Conservation (phyloP, 2,329 filamentous ascomycete species). For the Botrytis pseudocinerea region DNA sequence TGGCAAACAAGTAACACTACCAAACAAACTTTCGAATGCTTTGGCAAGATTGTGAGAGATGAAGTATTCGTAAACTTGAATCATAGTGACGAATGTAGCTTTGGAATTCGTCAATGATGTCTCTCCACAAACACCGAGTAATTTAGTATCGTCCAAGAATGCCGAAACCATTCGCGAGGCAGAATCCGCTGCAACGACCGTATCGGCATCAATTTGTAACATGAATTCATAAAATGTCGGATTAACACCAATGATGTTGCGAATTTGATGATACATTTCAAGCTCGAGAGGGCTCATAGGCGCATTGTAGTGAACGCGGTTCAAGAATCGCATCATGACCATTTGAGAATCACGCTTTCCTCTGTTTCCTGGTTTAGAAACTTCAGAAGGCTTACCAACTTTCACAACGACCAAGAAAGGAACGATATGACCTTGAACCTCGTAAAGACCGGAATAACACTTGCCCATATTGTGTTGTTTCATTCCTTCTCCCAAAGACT, state of each 20-base stretch:
- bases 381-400: conserved; percentile 82
- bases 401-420: conserved; percentile 97
- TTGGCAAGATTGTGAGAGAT: conserved; percentile 97
- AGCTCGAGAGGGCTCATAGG: conserved; percentile 95
- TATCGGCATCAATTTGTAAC: conserved; percentile 96
- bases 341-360: conserved; percentile 99
- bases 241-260: conserved; percentile 98
- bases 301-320: conserved; percentile 96
- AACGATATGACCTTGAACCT: conserved; percentile 96
- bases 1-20: conserved; percentile 93
- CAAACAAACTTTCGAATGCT: conserved; percentile 96
- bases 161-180: conserved; percentile 88
- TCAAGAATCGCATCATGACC: conserved; percentile 97
- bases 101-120: conserved; percentile 92
- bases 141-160: conserved; percentile 85
- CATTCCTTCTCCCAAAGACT: conserved; percentile 90
- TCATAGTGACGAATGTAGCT: conserved; percentile 94
- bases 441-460: conserved; percentile 95
- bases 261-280: conserved; percentile 98
- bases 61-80: conserved; percentile 99
- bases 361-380: conserved; percentile 81
- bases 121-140: conserved; percentile 95
- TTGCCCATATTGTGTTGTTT: conserved; percentile 99
- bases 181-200: conserved; percentile 85
- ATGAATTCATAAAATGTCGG: conserved; percentile 98